Evolutionary conservation across 2,329 filamentous ascomycete species (phyloP).

Genomic region (Trichoderma atroviride): DNA sequence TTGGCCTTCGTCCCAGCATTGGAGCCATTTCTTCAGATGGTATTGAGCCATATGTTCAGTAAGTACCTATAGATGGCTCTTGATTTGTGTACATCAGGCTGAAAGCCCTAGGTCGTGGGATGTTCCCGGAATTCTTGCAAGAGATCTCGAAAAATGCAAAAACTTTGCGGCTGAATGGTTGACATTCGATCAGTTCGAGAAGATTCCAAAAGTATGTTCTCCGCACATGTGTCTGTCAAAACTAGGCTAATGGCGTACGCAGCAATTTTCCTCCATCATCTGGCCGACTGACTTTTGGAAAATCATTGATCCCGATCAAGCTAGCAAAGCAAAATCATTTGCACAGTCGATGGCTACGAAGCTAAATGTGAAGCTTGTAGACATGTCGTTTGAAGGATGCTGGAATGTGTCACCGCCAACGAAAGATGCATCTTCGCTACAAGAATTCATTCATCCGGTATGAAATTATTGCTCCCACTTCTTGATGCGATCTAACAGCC

Average conservation of each 20-base stretch:
- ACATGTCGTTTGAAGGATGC: neutral
- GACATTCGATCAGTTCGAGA: neutral
- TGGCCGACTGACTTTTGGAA: neutral
- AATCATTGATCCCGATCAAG: neutral
- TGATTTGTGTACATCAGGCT: too few relatives aligned
- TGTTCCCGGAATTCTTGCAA: neutral
- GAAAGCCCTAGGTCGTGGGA: too few relatives aligned
- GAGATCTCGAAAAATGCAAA: neutral
- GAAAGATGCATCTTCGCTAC: neutral
- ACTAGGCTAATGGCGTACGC: neutral
- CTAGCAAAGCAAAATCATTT: neutral
- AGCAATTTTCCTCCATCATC: slow-evolving; percentile 3
- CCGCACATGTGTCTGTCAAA: too few relatives aligned
- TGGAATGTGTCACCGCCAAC: neutral
- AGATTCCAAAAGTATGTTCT: neutral
- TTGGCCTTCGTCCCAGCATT: slow-evolving; percentile 1
- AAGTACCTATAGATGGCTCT: too few relatives aligned
- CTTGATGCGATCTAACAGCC: neutral
- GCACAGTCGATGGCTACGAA: neutral
- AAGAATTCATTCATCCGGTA: neutral
- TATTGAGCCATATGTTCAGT: neutral
- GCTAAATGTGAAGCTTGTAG: neutral
- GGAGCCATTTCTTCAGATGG: neutral
- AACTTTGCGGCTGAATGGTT: neutral
- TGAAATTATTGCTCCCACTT: neutral